Conservation (phyloP, 176 grass and related monocot species). For the Aegilops bicornis region DNA sequence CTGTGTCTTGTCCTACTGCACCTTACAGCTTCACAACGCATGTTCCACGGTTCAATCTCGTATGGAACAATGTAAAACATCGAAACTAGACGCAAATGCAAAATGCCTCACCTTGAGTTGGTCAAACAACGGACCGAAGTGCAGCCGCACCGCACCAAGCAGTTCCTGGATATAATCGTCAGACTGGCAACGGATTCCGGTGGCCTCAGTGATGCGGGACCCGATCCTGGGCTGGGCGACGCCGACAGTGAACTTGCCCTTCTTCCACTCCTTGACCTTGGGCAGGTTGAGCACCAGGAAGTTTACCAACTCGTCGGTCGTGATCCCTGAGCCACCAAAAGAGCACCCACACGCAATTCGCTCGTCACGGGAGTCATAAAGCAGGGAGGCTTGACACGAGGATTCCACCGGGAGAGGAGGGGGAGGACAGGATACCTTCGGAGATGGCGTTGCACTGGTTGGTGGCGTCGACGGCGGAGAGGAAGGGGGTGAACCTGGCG, state of each 20-base stretch:
- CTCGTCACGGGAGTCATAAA: not conserved
- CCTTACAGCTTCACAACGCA: not conserved
- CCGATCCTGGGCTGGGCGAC: slow-evolving; percentile 66
- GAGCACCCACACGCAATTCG: not conserved
- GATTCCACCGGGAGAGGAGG: not conserved
- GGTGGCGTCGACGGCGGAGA: slow-evolving; percentile 63
- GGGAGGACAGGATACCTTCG: slow-evolving; percentile 37
- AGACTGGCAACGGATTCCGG: slow-evolving; percentile 69
- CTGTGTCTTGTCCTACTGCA: not conserved
- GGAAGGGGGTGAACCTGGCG: slow-evolving; percentile 64
- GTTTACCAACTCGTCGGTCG: slow-evolving; percentile 75
- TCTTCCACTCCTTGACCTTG: slow-evolving; percentile 62
- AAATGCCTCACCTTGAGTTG: slow-evolving; percentile 62
- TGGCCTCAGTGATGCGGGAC: slow-evolving; percentile 70
- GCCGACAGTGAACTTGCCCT: slow-evolving; percentile 27
- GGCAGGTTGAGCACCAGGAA: slow-evolving; percentile 71
- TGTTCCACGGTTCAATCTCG: not conserved
- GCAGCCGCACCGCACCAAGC: slow-evolving; percentile 65
- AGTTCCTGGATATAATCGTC: slow-evolving; percentile 78
- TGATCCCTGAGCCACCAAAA: slow-evolving; percentile 47
- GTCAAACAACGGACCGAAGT: slow-evolving; percentile 60
- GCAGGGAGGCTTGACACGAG: not conserved
- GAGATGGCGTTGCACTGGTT: slow-evolving; percentile 82
- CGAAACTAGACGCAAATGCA: not conserved
- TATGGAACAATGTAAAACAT: not conserved